Base-by-base conservation (phyloP, 2,329 filamentous ascomycete species). In the Monosporascus sp. region DNA sequence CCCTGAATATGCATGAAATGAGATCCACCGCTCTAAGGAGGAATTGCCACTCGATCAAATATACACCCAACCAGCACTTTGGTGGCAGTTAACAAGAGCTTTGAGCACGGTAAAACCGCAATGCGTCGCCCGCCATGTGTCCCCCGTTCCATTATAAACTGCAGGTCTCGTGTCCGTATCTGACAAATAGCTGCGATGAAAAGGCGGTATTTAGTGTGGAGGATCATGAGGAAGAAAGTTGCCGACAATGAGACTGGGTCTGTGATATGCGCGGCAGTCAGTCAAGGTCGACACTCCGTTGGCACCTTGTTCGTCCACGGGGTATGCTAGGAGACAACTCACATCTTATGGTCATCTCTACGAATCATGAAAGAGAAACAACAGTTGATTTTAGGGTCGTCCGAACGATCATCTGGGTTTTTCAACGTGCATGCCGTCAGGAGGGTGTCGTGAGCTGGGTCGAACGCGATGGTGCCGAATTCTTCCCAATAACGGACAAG, bases 401-500 rank as follows among this genome's bases (percentile, higher is more conserved):
- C 83, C 3, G 86, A 84, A 55, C 81, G 81, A 49, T 84, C 78
- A 57, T 84, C 82, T 3, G 89, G 92, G 60, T 85, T 92, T 71
- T 96, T 96, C 56, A 99, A 74, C 11, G 89, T 88, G 68, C 94
- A 99, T 60, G 89, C 93, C 22, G 94, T 99, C 60, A 99, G 77
- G 64, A 99, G 90, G 22, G 93, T 95, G 69, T 99, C 96, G 68
- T 97, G 94, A 9, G 84, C 86, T 53, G 87, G 84, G 67, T 99
- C 94, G 70, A 99, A 99, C 9, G 94, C 95, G 63, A 99, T 97
- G 5, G 91, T 93, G 49, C 93, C 92, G 66, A 99, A 99, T 65
- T 99, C 96, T 72, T 99, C 94, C 94, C 94, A 99, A 66, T 99
- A 99, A 63, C 90, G 89, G 51, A 97, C 94, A 55, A 96, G 83